Conservation (phyloP, 768 basidiomycete species). For the Suillus plorans region DNA sequence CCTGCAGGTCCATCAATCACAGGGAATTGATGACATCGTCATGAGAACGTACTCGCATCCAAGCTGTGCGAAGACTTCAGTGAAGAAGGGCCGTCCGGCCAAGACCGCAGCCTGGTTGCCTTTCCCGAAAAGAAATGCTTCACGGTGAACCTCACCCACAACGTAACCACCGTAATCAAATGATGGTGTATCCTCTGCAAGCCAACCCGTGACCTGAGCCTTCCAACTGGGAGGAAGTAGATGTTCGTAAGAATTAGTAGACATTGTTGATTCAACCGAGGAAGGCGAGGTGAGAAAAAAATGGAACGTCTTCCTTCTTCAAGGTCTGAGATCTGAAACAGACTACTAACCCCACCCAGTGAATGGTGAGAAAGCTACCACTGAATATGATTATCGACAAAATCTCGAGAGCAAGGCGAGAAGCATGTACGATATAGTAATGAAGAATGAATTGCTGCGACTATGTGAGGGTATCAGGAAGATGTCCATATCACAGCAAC, state of each 20-base stretch:
- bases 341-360: not conserved
- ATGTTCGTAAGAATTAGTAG: constrained; percentile 43
- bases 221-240: constrained; percentile 96
- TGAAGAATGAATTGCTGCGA: not conserved
- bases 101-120: constrained; percentile 76
- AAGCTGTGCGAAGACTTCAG: constrained; percentile 86
- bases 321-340: not conserved
- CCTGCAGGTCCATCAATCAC: constrained; percentile 37
- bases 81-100: constrained; percentile 94
- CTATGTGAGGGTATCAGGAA: not conserved
- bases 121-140: constrained; percentile 91
- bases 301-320: not conserved
- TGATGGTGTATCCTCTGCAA: constrained; percentile 91
- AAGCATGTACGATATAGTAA: not conserved
- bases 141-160: constrained; percentile 84
- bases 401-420: not conserved
- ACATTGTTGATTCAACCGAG: constrained; percentile 13
- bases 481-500: constrained; percentile 5
- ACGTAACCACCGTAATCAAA: constrained; percentile 97
- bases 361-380: not conserved
- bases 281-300: not conserved
- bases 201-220: constrained; percentile 74
- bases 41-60: constrained; percentile 78
- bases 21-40: not conserved
- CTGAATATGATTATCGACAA: not conserved